These are phyloP conservation scores for Saturnispora saitoi DNA, from an alignment of 805 yeast species.

Conservation along the genomic window DNA sequence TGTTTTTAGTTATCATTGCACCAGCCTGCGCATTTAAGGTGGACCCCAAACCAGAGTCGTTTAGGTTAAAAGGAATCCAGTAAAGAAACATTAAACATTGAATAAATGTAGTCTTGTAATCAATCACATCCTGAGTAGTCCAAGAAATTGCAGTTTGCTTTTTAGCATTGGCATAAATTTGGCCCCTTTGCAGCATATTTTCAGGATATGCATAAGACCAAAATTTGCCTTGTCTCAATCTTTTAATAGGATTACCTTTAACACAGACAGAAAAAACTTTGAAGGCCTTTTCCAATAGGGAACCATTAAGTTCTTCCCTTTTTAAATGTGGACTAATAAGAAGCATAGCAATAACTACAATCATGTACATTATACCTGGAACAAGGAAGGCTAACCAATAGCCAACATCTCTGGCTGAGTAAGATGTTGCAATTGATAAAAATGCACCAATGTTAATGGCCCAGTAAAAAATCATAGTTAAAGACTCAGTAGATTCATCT, in stretches of 20 bases:
- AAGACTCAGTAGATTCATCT: conserved; percentile 32
- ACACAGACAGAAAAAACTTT: conserved; percentile 36
- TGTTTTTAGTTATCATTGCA: conserved; percentile 42
- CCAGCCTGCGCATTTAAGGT: conserved; percentile 45
- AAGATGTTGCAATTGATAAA: conserved; percentile 43
- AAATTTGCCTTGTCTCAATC: conserved; percentile 33
- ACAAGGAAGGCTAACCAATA: conserved; percentile 47
- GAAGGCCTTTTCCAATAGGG: conserved; percentile 36
- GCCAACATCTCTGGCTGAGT: conserved; percentile 43
- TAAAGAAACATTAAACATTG: conserved; percentile 40
- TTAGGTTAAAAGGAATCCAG: conserved; percentile 31
- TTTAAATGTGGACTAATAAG: conserved; percentile 27
- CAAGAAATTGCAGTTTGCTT: conserved; percentile 26
- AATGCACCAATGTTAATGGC: conserved; percentile 48
- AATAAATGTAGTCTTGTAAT: conserved; percentile 34
- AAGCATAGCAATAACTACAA: conserved; percentile 37
- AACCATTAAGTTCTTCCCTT: conserved; percentile 34
- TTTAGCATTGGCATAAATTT: conserved; percentile 23
- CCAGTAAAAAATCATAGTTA: conserved; percentile 44
- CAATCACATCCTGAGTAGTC: conserved; percentile 40
- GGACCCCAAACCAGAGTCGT: conserved; percentile 43
- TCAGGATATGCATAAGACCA: conserved; percentile 45
- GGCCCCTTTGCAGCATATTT: conserved; percentile 36
- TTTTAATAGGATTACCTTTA: conserved; percentile 34
- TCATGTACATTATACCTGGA: conserved; percentile 49